Conservation (phyloP, 345 rosid species). For the Lepidium sativum region DNA sequence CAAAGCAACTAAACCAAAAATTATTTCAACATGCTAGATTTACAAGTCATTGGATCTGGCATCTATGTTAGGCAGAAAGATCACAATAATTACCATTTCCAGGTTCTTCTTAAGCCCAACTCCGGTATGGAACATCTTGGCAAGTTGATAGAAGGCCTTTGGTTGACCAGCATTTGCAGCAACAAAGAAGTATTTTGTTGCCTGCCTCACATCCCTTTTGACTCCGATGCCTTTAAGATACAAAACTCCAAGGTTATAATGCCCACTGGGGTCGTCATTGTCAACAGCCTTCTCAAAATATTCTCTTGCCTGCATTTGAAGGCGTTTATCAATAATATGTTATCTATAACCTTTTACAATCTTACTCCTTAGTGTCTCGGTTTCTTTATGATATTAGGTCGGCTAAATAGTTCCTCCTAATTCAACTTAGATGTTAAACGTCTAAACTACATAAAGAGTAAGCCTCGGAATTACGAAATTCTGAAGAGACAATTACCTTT, state of each 20-base stretch:
- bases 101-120: constrained; percentile 82
- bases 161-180: constrained; percentile 98
- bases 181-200: constrained; percentile 53
- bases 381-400: neutral
- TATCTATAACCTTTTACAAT: neutral
- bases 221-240: constrained; percentile 87
- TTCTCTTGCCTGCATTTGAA: constrained; percentile 68
- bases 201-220: constrained; percentile 73
- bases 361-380: neutral
- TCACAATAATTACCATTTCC: constrained; percentile 50
- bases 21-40: neutral
- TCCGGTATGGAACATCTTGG: constrained; percentile 96
- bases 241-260: constrained; percentile 94
- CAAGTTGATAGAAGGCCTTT: constrained; percentile 96
- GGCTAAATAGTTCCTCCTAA: neutral
- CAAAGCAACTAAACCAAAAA: neutral
- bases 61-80: too few species aligned
- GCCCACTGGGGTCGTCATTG: constrained; percentile 73
- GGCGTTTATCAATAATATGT: neutral
- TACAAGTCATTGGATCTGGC: constrained; percentile 57
- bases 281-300: constrained; percentile 90
- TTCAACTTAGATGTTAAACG: neutral
- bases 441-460: neutral
- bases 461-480: neutral
- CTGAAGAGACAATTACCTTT: constrained; percentile 49